A percentile compares a stretch with the other conserved stretches of the same genome.
Evolutionary conservation across 495 filamentous ascomycete genomes (phyloP).

Genomic region (Extremus antarcticus): DNA sequence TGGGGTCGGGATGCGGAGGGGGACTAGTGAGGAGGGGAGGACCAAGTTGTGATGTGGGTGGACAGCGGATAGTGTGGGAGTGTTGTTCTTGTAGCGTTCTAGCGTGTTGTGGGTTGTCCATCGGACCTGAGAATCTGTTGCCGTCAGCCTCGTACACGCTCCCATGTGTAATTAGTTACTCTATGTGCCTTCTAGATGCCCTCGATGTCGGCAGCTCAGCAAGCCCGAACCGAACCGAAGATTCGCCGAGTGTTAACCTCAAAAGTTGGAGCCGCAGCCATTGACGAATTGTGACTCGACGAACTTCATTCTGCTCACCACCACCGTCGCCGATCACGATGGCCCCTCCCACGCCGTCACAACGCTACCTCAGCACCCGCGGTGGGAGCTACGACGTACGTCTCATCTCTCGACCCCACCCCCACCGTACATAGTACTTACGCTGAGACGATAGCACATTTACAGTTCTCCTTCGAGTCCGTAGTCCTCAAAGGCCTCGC

Average conservation of each 20-base stretch:
- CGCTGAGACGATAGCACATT: constrained; percentile 12
- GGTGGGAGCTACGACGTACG: constrained; percentile 69
- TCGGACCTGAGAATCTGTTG: not conserved
- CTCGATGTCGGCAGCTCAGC: too few relatives aligned
- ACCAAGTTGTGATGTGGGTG: constrained; percentile 12
- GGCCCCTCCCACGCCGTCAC: constrained; percentile 42
- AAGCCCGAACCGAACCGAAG: too few relatives aligned
- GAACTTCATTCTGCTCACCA: too few relatives aligned
- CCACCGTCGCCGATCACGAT: not conserved
- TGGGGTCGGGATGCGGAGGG: constrained; percentile 7
- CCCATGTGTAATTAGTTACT: too few relatives aligned
- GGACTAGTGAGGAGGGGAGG: constrained; percentile 16
- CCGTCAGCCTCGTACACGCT: too few relatives aligned
- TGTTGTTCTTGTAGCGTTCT: too few relatives aligned
- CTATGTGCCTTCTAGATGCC: too few relatives aligned
- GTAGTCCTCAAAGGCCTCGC: constrained; percentile 88
- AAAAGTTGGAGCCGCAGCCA: too few relatives aligned
- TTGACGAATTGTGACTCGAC: not conserved
- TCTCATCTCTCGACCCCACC: constrained; percentile 17
- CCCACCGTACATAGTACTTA: constrained; percentile 7
- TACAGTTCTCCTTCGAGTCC: constrained; percentile 77
- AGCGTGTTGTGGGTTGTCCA: not conserved
- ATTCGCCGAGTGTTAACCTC: too few relatives aligned
- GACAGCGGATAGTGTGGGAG: too few relatives aligned
- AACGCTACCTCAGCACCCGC: constrained; percentile 70